phyloP scores from a whole-genome alignment of 257 asterid species.

The Solanum paucissectum region DNA sequence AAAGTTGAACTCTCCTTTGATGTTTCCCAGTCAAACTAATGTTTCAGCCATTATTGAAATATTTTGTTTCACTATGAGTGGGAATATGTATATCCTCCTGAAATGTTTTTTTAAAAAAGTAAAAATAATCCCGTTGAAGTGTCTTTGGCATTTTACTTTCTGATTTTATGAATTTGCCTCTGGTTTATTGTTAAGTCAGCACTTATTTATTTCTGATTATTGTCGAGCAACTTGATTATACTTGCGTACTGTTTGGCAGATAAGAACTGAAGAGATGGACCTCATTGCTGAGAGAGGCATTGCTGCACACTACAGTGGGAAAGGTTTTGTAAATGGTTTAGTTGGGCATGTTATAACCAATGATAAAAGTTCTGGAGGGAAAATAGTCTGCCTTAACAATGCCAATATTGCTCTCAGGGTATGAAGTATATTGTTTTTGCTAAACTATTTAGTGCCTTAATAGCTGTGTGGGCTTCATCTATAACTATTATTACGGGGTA shows the following conservation, averaged over 20 bases:
- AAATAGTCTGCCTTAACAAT: conserved; percentile 67
- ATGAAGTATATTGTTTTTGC: conserved; percentile 11
- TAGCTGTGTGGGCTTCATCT: neutral
- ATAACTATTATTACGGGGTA: neutral
- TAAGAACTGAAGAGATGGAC: conserved; percentile 93
- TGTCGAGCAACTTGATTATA: neutral
- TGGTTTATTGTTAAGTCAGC: neutral
- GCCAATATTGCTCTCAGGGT: conserved; percentile 93
- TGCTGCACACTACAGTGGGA: conserved; percentile 91
- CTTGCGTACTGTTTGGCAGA: conserved; percentile 29
- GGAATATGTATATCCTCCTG: neutral
- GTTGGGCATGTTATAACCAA: conserved; percentile 56
- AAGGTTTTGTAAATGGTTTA: conserved; percentile 64
- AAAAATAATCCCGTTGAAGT: neutral
- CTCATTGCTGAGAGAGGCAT: conserved; percentile 90
- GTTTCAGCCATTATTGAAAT: neutral
- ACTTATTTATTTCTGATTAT: neutral
- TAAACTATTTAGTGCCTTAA: neutral
- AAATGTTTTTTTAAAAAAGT: neutral
- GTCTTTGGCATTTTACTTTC: neutral
- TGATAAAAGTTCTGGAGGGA: conserved; percentile 47
- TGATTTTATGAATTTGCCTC: neutral
- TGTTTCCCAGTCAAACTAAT: neutral
- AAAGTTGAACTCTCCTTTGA: neutral
- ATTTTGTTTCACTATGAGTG: neutral